Percentiles rank a stretch among this genome's conserved stretches.
These are phyloP conservation scores for Zymoseptoria ardabiliae DNA, from an alignment of 2,329 filamentous ascomycete genomes.

Conservation along the genomic window DNA sequence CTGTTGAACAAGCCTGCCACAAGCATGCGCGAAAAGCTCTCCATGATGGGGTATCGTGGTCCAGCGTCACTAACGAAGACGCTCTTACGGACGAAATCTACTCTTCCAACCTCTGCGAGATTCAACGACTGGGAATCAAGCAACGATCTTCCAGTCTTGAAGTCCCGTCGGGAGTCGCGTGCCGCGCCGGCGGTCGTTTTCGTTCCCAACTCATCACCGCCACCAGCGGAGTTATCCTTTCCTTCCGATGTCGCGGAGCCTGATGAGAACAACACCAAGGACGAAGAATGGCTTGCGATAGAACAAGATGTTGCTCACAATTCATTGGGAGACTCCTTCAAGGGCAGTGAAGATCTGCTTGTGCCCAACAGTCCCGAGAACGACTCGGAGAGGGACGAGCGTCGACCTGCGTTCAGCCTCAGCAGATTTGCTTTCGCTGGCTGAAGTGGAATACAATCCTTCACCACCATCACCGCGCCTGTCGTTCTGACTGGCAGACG, in stretches of 20 bases:
- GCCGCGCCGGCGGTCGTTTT: background rate
- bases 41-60: constrained; percentile 13
- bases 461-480: background rate
- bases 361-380: constrained; percentile 39
- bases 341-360: constrained; percentile 43
- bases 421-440: constrained; percentile 33
- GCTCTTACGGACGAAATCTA: constrained; percentile 8
- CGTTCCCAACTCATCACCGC: constrained; percentile 14
- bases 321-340: constrained; percentile 13
- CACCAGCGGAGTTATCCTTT: constrained; percentile 4
- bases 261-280: constrained; percentile 13
- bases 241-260: constrained; percentile 17
- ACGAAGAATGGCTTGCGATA: constrained; percentile 22
- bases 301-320: constrained; percentile 5
- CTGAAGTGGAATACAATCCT: constrained; percentile 1
- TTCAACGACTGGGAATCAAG: background rate
- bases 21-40: constrained; percentile 17
- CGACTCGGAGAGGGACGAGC: constrained; percentile 30
- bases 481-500: background rate
- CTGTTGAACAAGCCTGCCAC: constrained; percentile 19
- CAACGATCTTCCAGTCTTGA: background rate
- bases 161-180: background rate
- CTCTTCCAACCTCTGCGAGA: constrained; percentile 2
- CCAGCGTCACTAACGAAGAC: constrained; percentile 5
- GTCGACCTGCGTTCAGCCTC: constrained; percentile 32